A percentile compares a stretch with the other conserved stretches of the same genome.
Conservation (phyloP, 441 rosid species). For the Erysimum cheiri region DNA sequence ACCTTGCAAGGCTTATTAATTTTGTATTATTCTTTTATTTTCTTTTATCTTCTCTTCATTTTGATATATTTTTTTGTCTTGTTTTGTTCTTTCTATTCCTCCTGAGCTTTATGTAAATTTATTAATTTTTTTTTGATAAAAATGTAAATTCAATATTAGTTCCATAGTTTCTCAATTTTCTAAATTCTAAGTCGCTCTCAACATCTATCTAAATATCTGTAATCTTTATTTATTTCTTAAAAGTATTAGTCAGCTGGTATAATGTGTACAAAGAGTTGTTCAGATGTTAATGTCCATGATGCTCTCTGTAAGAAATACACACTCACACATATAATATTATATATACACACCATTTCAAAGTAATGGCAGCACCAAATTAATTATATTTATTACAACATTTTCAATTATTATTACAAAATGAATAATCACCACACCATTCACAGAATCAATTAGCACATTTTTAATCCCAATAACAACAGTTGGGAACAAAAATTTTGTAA, state of each 20-base stretch:
- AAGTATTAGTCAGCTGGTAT: not conserved
- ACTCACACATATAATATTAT: slow-evolving; percentile 6
- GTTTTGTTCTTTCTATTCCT: slow-evolving; percentile 40
- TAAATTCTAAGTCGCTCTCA: no score
- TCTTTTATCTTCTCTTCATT: not conserved
- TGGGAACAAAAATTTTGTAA: slow-evolving; percentile 7
- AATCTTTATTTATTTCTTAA: not conserved
- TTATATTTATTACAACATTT: slow-evolving; percentile 30
- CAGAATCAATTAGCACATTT: slow-evolving; percentile 37
- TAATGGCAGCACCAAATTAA: slow-evolving; percentile 28
- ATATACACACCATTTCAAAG: slow-evolving; percentile 26
- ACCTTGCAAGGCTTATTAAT: slow-evolving; percentile 69
- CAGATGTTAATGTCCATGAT: slow-evolving; percentile 18
- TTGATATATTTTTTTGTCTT: slow-evolving; percentile 1
- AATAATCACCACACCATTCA: slow-evolving; percentile 41
- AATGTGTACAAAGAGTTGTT: not conserved
- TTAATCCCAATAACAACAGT: no score
- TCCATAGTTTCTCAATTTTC: not conserved
- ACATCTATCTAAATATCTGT: not conserved
- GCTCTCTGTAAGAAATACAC: slow-evolving; percentile 21
- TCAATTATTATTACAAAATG: slow-evolving; percentile 35
- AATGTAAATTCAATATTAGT: not conserved
- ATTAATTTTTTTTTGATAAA: no score
- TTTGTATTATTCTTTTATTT: not conserved
- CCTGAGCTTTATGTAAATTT: slow-evolving; percentile 48